Evolutionary conservation across 768 basidiomycete species (phyloP), one percentile per base, ranked within the genome.

Genomic region (Rhizopogon vesiculosus): DNA sequence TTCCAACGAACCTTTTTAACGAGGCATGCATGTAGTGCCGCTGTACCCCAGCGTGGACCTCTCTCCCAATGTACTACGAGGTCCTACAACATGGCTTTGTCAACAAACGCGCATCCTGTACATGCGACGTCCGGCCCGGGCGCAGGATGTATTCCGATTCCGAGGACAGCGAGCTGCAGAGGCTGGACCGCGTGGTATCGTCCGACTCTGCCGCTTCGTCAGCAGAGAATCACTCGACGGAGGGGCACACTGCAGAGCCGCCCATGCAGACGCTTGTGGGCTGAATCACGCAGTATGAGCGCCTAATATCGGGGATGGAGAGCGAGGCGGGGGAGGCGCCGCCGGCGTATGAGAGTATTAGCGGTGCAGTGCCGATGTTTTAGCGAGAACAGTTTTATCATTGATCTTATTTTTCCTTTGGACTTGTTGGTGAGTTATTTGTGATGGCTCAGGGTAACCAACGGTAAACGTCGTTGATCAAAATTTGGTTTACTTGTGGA

Each of bases 221-320:
- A 1, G 61, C 74, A 8, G 64, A 64, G 51, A 60, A 49, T 40
- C 57, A 16, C 18, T 44, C 46, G 29, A 54, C 38, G 29, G 57
- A 54, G 9, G 58, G 59, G 2, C 55, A 54, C 25, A 22, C 51
- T 3, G 25, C 25, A 25, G 62, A 64, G 18, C 57, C 52, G 5
- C 64, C 64, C 7, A 53, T 66, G 3, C 64, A 64, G 2, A 66
- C 63, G 35, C 55, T 66, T 15, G 72, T 74, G 40, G 67, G 70
- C 18, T 64, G 78, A 19, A 80, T 70, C 59, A 60, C 71, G 28
- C 81, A 83, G 56, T 96, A 89, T 66, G 93, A 93, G 64, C 78
- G 90, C 39, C 80, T 98, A 18, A 79, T 97, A 46, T 83, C 89
- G 1, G 95, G 95, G n/a, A 84, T 88, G 67, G 91, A 90, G 67